phyloP scores from a whole-genome alignment of 768 basidiomycete genomes.

The Termitomyces sp. region DNA sequence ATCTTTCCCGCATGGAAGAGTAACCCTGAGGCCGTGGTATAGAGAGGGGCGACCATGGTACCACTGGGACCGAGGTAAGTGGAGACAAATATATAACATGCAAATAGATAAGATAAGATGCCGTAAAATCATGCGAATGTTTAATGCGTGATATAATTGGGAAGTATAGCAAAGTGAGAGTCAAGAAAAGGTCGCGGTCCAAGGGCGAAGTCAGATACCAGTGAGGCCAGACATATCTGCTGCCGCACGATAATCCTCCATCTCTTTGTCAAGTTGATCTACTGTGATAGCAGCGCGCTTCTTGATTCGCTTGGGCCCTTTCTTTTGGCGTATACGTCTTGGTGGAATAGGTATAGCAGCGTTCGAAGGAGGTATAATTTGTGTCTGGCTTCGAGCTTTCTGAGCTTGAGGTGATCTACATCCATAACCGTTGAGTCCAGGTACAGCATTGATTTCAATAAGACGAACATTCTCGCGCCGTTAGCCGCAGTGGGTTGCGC shows the following conservation, averaged over 20 bases:
- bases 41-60: constrained; percentile 89
- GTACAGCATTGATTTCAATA: neutral
- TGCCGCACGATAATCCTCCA: constrained; percentile 71
- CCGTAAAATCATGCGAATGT: neutral
- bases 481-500: constrained; percentile 6
- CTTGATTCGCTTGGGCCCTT: constrained; percentile 72
- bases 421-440: neutral
- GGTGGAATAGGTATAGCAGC: constrained; percentile 26
- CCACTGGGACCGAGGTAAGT: neutral
- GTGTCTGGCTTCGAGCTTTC: neutral
- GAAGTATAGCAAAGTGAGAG: neutral
- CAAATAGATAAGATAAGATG: constrained; percentile 7
- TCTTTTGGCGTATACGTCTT: constrained; percentile 51
- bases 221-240: constrained; percentile 20
- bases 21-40: constrained; percentile 85
- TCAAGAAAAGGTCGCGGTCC: neutral
- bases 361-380: constrained; percentile 18
- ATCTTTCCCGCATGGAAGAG: constrained; percentile 95
- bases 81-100: neutral
- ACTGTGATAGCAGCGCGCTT: constrained; percentile 42
- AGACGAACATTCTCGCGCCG: constrained; percentile 16
- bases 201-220: neutral
- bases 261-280: constrained; percentile 71
- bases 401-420: constrained; percentile 9
- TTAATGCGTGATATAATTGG: neutral